These are phyloP conservation scores for Trichophyton rubrum DNA, from an alignment of 2,329 filamentous ascomycete species.

Conservation along the genomic window DNA sequence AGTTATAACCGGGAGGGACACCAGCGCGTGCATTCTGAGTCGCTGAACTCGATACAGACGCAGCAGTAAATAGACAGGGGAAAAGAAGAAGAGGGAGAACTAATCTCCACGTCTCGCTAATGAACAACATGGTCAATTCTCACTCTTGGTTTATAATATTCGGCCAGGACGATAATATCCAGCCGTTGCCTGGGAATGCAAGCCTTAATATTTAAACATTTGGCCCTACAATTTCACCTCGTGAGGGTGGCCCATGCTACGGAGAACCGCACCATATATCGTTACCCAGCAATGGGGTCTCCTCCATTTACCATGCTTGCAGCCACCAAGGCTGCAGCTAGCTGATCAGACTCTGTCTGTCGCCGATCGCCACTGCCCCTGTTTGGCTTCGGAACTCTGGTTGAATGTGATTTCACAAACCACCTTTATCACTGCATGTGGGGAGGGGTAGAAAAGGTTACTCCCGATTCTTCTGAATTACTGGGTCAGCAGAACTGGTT, in stretches of 20 bases:
- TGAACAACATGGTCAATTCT: background rate
- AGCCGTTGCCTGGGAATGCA: no score
- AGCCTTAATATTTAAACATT: no score
- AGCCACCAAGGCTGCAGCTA: background rate
- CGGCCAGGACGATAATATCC: background rate
- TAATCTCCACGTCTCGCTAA: background rate
- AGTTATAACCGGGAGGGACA: constrained; percentile 10
- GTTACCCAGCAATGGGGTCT: background rate
- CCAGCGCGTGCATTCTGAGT: background rate
- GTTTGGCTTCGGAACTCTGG: background rate
- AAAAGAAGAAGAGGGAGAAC: background rate
- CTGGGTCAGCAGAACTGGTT: background rate
- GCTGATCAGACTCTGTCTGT: background rate
- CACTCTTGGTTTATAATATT: background rate
- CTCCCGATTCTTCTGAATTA: background rate
- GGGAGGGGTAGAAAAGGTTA: background rate
- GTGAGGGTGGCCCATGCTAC: background rate
- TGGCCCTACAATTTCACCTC: background rate
- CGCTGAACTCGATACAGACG: background rate
- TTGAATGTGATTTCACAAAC: background rate
- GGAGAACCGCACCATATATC: background rate
- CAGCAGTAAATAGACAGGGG: background rate
- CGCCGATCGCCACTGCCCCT: background rate
- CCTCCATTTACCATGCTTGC: background rate
- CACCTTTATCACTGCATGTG: background rate